A percentile compares a stretch with the other conserved stretches of the same genome.
Conservation (phyloP, 805 yeast species). For the Saturnispora diversa region DNA sequence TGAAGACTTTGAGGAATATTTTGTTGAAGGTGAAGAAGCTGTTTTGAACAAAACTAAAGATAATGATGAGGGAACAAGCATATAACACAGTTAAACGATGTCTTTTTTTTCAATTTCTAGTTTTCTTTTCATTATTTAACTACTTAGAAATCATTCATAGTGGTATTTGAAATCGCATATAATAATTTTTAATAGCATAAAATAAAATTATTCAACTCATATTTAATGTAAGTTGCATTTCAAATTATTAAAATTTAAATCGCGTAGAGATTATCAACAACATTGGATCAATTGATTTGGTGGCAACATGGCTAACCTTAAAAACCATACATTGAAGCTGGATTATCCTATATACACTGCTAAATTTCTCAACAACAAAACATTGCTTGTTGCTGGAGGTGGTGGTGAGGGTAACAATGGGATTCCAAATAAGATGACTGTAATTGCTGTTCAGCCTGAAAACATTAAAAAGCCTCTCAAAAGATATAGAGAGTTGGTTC, state of each 20-base stretch:
- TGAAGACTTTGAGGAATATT: conserved; percentile 27
- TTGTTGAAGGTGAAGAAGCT: conserved; percentile 17
- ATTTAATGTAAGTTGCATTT: too few species aligned
- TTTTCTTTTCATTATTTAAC: too few species aligned
- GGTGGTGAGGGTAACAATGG: conserved; percentile 94
- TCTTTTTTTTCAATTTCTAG: too few species aligned
- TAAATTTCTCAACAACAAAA: conserved; percentile 51
- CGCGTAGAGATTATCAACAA: too few species aligned
- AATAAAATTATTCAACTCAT: too few species aligned
- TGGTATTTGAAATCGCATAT: too few species aligned
- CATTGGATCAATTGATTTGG: not conserved
- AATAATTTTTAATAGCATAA: too few species aligned
- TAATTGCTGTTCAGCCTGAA: conserved; percentile 48
- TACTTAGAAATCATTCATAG: too few species aligned
- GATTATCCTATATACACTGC: conserved; percentile 83
- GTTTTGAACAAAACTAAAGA: too few species aligned
- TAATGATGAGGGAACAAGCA: not conserved
- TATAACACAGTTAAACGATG: too few species aligned
- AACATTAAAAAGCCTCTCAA: conserved; percentile 42
- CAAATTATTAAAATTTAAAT: too few species aligned
- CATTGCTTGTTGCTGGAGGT: conserved; percentile 78
- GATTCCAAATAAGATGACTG: conserved; percentile 73
- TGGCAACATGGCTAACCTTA: not conserved
- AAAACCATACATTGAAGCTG: conserved; percentile 21
- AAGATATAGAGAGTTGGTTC: conserved; percentile 49